A percentile compares a stretch with the other conserved stretches of the same genome.
These are phyloP conservation scores for Nemania sp. DNA, from an alignment of 2,329 filamentous ascomycete species.

Conservation along the genomic window DNA sequence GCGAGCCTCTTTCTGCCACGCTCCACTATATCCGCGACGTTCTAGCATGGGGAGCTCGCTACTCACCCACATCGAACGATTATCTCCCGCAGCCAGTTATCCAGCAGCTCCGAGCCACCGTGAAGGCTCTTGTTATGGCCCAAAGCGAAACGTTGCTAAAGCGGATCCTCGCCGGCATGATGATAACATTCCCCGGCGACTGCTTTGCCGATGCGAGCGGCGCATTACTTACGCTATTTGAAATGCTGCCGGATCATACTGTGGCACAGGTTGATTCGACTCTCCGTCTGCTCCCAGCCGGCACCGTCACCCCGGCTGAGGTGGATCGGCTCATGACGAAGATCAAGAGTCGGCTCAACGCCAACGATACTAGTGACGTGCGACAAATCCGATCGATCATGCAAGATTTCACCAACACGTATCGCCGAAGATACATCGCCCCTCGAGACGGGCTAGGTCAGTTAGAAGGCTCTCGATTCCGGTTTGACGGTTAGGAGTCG, in stretches of 20 bases:
- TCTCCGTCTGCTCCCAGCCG: slow-evolving; percentile 78
- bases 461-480: slow-evolving; percentile 84
- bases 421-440: slow-evolving; percentile 92
- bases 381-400: slow-evolving; percentile 82
- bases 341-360: slow-evolving; percentile 75
- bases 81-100: slow-evolving; percentile 61
- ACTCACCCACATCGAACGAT: slow-evolving; percentile 63
- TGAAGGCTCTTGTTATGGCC: slow-evolving; percentile 70
- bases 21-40: slow-evolving; percentile 93
- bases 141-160: slow-evolving; percentile 82
- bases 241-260: slow-evolving; percentile 79
- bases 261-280: slow-evolving; percentile 82
- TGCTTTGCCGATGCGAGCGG: slow-evolving; percentile 94
- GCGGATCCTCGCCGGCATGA: slow-evolving; percentile 93
- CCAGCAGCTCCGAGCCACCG: slow-evolving; percentile 69
- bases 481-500: slow-evolving; percentile 63
- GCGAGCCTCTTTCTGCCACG: slow-evolving; percentile 86
- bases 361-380: slow-evolving; percentile 61
- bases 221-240: slow-evolving; percentile 86
- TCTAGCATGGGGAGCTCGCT: slow-evolving; percentile 81
- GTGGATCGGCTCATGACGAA: slow-evolving; percentile 78
- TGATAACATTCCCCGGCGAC: slow-evolving; percentile 96
- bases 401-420: slow-evolving; percentile 96
- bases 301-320: slow-evolving; percentile 79
- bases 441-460: slow-evolving; percentile 87